These are phyloP conservation scores for Colletotrichum euphorbiae DNA, from an alignment of 2,329 filamentous ascomycete genomes.

Conservation along the genomic window DNA sequence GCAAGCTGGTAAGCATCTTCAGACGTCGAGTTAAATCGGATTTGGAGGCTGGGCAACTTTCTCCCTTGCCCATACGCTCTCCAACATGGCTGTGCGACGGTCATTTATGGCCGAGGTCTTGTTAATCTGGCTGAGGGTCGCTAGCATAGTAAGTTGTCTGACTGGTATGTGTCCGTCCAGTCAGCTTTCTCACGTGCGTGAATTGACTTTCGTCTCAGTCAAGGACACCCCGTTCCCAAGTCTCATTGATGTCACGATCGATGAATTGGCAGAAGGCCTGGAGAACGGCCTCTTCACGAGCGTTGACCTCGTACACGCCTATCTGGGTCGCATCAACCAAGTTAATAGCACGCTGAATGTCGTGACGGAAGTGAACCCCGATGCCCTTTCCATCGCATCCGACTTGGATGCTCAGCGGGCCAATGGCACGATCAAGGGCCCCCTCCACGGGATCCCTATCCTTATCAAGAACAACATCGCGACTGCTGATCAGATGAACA, in stretches of 20 bases:
- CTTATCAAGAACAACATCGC: constrained; percentile 75
- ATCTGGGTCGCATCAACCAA: constrained; percentile 44
- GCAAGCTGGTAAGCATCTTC: neutral
- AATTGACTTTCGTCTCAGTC: constrained; percentile 12
- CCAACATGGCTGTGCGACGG: constrained; percentile 8
- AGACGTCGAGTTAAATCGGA: neutral
- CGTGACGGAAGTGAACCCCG: constrained; percentile 51
- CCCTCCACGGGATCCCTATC: constrained; percentile 72
- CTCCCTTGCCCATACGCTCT: too few relatives aligned
- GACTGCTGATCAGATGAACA: constrained; percentile 70
- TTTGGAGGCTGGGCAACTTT: neutral
- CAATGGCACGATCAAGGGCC: constrained; percentile 47
- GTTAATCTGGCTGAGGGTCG: constrained; percentile 22
- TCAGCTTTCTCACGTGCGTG: neutral
- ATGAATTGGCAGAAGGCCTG: constrained; percentile 49
- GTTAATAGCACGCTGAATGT: constrained; percentile 45
- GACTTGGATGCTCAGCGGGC: constrained; percentile 48
- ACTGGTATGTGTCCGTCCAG: constrained; percentile 17
- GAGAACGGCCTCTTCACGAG: constrained; percentile 49
- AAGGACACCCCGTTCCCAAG: constrained; percentile 45
- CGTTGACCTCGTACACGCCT: constrained; percentile 50
- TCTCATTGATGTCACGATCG: constrained; percentile 49
- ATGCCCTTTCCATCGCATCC: constrained; percentile 49
- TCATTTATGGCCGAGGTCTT: neutral
- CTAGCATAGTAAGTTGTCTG: constrained; percentile 11